Percentiles rank a stretch among this genome's conserved stretches.
Conservation (phyloP, 23 red algal genomes). For the Porphyridium purpureum region DNA sequence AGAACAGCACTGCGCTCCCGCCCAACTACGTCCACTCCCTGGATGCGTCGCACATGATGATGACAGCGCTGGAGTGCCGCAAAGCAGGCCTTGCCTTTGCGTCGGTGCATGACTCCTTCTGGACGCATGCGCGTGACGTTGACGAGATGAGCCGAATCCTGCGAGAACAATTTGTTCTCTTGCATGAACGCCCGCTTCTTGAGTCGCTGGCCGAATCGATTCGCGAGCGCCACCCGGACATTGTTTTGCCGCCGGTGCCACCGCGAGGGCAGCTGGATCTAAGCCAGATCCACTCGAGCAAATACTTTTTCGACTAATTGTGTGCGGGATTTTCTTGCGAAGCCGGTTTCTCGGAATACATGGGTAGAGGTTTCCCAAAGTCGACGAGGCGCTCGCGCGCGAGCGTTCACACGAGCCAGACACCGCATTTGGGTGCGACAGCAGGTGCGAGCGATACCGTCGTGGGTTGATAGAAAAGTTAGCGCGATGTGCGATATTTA, state of each 20-base stretch:
- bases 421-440: too few species aligned
- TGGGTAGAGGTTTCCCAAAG: too few species aligned
- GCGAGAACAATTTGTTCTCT: conserved; percentile 49
- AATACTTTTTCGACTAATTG: conserved; percentile 67
- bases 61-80: conserved; percentile 61
- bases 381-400: too few species aligned
- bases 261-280: conserved; percentile 50
- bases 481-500: too few species aligned
- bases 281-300: conserved; percentile 31
- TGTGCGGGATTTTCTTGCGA: too few species aligned
- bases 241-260: conserved; percentile 37
- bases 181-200: conserved; percentile 73
- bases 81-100: conserved; percentile 52
- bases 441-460: too few species aligned
- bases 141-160: conserved; percentile 78
- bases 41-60: conserved; percentile 91
- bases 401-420: too few species aligned
- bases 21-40: conserved; percentile 97
- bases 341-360: too few species aligned
- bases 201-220: conserved; percentile 51
- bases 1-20: conserved; percentile 32
- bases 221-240: conserved; percentile 17
- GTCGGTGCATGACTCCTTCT: conserved; percentile 94
- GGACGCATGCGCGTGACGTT: conserved; percentile 58
- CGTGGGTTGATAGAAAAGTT: too few species aligned